Percentiles rank a stretch among this genome's conserved stretches.
phyloP scores from a whole-genome alignment of 208 protist species.

The Lotmaria passim region DNA sequence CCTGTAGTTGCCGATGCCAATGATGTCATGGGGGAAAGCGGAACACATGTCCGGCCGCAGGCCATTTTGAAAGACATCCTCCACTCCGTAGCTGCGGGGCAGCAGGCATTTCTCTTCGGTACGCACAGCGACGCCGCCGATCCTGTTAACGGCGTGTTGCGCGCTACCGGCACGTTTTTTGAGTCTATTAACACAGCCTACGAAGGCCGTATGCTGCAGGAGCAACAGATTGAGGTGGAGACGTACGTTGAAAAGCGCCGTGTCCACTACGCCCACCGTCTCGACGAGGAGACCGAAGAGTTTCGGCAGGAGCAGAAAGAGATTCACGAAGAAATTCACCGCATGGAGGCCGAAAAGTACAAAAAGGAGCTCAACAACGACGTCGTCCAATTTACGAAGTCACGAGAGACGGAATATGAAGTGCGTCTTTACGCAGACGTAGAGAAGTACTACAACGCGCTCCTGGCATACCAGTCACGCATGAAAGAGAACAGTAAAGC shows the following conservation, averaged over 20 bases:
- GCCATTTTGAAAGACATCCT: constrained; percentile 29
- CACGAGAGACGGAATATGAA: constrained; percentile 44
- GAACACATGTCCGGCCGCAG: constrained; percentile 28
- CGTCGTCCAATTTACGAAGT: constrained; percentile 40
- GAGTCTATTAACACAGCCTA: constrained; percentile 45
- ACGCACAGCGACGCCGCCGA: constrained; percentile 20
- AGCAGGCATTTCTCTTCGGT: constrained; percentile 36
- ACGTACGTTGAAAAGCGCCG: constrained; percentile 39
- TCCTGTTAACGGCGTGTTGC: constrained; percentile 11
- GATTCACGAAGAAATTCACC: constrained; percentile 52
- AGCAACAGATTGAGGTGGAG: constrained; percentile 41
- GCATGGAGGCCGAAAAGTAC: constrained; percentile 42
- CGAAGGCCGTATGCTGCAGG: constrained; percentile 39
- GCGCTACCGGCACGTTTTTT: constrained; percentile 44
- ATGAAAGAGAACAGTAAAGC: neutral
- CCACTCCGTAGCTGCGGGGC: constrained; percentile 24
- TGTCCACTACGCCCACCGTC: constrained; percentile 39
- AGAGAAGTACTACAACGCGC: constrained; percentile 44
- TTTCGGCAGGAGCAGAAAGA: constrained; percentile 52
- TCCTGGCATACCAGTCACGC: constrained; percentile 38
- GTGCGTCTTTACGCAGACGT: constrained; percentile 38
- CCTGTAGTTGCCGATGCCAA: neutral
- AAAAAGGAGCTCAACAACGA: constrained; percentile 45
- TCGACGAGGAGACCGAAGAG: constrained; percentile 57
- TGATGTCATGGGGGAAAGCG: neutral